Percentiles rank a stretch among this genome's conserved stretches.
Conservation (phyloP, 2,329 filamentous ascomycete species). For the Colletotrichum noveboracense region DNA sequence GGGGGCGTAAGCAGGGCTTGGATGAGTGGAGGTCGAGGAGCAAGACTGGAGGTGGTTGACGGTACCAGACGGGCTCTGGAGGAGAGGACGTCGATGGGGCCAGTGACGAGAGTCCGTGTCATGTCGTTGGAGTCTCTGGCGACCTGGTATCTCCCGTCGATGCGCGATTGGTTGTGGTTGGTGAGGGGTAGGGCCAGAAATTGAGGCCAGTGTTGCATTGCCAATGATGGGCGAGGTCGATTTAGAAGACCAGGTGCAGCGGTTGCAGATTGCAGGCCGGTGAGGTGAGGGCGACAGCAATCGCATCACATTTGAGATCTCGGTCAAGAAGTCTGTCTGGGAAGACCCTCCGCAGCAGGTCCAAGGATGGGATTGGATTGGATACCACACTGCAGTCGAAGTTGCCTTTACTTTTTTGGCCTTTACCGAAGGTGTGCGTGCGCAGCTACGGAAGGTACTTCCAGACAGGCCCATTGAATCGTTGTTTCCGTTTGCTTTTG, state of each 20-base stretch:
- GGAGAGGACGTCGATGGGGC: not conserved
- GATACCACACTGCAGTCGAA: not conserved
- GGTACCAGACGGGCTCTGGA: not conserved
- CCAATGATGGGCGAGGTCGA: not conserved
- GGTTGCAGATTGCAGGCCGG: not conserved
- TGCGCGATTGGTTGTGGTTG: slow-evolving; percentile 1
- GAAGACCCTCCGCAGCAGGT: not conserved
- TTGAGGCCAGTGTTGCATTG: slow-evolving; percentile 16
- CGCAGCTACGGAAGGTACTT: not conserved
- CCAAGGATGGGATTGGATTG: not conserved
- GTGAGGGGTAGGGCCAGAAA: slow-evolving; percentile 9
- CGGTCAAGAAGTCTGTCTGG: not conserved
- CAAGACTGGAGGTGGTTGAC: not conserved
- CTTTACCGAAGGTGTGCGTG: not conserved
- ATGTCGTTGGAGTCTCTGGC: slow-evolving; percentile 7
- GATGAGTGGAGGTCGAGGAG: not conserved
- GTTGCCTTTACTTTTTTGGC: not conserved
- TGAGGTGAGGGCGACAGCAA: not conserved
- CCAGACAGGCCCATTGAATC: not conserved
- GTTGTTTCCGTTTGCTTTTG: not conserved
- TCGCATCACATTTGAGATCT: slow-evolving; percentile 5
- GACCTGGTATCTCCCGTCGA: slow-evolving; percentile 9
- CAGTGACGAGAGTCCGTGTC: slow-evolving; percentile 12
- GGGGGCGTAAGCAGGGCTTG: not conserved
- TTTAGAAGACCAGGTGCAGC: not conserved